Base-by-base conservation (phyloP, 345 rosid species). In the Acer saccharum region DNA sequence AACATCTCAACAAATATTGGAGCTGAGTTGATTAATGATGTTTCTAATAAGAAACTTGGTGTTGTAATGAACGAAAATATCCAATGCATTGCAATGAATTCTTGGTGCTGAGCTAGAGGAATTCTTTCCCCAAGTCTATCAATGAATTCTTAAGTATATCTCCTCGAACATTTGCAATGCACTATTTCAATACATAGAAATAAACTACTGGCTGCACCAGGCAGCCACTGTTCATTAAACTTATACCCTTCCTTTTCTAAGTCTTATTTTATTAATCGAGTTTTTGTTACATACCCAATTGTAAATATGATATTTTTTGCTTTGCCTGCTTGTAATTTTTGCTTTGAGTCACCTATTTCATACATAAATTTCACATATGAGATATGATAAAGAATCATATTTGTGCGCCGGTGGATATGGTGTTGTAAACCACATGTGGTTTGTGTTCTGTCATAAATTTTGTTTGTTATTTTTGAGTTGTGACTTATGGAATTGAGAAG, bases 21-120 rank as follows among this genome's bases (percentile, higher is more conserved):
- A 25, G 73, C 60, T 0, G 82, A 86, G 25, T 52, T 82, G 60
- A 69, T 85, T 35, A 78, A 70, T 77, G 71, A 76, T 3, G 86
- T 85, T 55, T 83, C 76, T 21, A 82, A 83, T 11, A 83, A 89
- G 80, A 89, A 87, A 80, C 84, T 85, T 23, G 98, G 97, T 18
- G 76, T 89, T 35, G 83, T 90, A 25, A 63, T 93, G 58, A 83
- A 85, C 64, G 89, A 86, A 73, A 82, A 76, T n/a, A n/a, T n/a
- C n/a, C n/a, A n/a, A n/a, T n/a, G n/a, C n/a, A n/a, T n/a, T n/a
- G n/a, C n/a, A n/a, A n/a, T n/a, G n/a, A n/a, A n/a, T n/a, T n/a
- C n/a, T n/a, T n/a, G n/a, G n/a, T n/a, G n/a, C n/a, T 75, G 96
- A 85, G 78, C 80, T 93, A 71, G 89, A 87, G 86, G 89, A 89